Base-by-base conservation (phyloP, 1,139 yeast species). In the Sugiyamaella novakii region DNA sequence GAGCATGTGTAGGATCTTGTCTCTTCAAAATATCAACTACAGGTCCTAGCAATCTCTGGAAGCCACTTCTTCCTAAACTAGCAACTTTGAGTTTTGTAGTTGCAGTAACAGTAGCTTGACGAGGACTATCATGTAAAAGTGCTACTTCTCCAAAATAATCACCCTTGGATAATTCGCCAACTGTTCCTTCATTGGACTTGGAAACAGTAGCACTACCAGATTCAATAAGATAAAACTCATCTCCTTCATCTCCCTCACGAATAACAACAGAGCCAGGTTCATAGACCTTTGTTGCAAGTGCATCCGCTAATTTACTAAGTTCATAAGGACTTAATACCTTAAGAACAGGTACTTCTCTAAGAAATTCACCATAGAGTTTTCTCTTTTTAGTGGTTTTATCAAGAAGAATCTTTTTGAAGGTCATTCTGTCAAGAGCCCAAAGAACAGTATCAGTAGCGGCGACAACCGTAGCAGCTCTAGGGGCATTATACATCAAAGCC, bases 81-180 rank as follows among this genome's bases (percentile, higher is more conserved):
- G 95, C 98, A 43, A 91, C 96, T 61, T 87, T 86, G 22, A 92
- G 83, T 46, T 77, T 77, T 49, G 85, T 80, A 28, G 77, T 71
- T 1, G 97, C 96, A 50, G 78, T 81, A 35, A 92, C 94, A 3
- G 97, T 86, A 28, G 98, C 98, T 67, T 88, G 95, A 70, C 98
- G 81, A 54, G 98, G 98, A 54, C 84, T 75, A 63, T 92, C 96
- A 61, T 91, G 87, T 59, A 92, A 76, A 59, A 92, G 75, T 2
- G 98, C 98, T 56, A 92, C 82, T 71, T 92, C 98, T 57, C 98
- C 98, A 68, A 92, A 92, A 70, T 92, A 92, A 64, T 87, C 96
- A 56, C 98, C 98, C 63, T 86, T 84, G 42, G 77, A 70, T 55
- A 87, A 75, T 18, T 74, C 73, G 30, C 77, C 78, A 36, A 91